A percentile compares a stretch with the other conserved stretches of the same genome.
phyloP scores from a whole-genome alignment of 345 rosid species.

The Dovyalis caffra region DNA sequence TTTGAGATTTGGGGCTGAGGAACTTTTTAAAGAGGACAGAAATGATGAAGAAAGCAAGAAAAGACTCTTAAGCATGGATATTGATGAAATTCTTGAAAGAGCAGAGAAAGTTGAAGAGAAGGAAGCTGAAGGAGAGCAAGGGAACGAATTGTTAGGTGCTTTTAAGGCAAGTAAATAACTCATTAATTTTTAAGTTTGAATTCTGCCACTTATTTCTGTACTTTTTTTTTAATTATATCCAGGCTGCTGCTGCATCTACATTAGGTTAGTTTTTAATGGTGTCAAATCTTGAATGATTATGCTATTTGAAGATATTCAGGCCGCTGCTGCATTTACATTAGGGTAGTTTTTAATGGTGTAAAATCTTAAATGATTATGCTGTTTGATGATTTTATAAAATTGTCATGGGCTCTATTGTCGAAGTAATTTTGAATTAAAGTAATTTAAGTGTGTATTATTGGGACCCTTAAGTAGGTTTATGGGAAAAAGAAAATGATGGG shows the following conservation, averaged over 20 bases:
- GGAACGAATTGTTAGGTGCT: conserved; percentile 82
- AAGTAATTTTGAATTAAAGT: neutral
- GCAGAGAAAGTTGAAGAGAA: conserved; percentile 97
- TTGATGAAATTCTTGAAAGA: conserved; percentile 96
- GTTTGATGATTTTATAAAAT: too few relatives aligned
- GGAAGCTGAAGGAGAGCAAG: conserved; percentile 57
- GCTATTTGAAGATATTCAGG: neutral
- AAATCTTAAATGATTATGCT: too few relatives aligned
- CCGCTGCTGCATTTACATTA: neutral
- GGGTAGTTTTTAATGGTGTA: neutral
- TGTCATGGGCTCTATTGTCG: too few relatives aligned
- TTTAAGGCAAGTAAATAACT: conserved; percentile 67
- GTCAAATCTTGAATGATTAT: neutral
- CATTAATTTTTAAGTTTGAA: neutral
- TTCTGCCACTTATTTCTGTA: neutral
- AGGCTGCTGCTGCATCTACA: neutral
- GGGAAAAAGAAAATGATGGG: neutral
- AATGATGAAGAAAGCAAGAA: conserved; percentile 98
- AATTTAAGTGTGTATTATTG: neutral
- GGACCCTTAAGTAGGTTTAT: neutral
- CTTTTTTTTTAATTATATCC: neutral
- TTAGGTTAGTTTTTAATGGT: neutral
- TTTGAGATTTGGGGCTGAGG: conserved; percentile 98
- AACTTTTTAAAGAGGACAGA: conserved; percentile 91
- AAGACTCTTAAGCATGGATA: conserved; percentile 85